Base-by-base conservation (phyloP, 805 yeast species). In the Lipomyces anomalus region DNA sequence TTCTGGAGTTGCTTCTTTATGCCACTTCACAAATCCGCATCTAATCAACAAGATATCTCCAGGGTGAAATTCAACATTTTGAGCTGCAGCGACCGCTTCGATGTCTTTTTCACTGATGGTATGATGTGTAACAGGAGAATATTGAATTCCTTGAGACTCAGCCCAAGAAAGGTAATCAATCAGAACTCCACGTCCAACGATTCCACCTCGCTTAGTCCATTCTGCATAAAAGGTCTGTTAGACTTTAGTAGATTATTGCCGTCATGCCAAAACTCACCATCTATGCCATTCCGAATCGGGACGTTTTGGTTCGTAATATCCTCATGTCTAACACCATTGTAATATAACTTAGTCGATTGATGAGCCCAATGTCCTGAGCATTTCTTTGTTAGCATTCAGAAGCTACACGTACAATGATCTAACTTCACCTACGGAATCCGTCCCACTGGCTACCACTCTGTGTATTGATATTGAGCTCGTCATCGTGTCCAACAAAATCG, bases 381-480 rank as follows among this genome's bases (percentile, higher is more conserved):
- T n/a, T n/a, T n/a, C n/a, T n/a, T n/a, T n/a, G n/a, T n/a, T n/a
- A n/a, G n/a, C n/a, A n/a, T n/a, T n/a, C n/a, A n/a, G n/a, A n/a
- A n/a, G n/a, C n/a, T n/a, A n/a, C n/a, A n/a, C n/a, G n/a, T n/a
- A n/a, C n/a, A n/a, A n/a, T n/a, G n/a, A n/a, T n/a, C n/a, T n/a
- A n/a, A n/a, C n/a, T n/a, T n/a, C n/a, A n/a, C n/a, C n/a, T n/a
- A n/a, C 65, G 50, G 39, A 63, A 52, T 7, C 67, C 67, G 42
- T 63, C 67, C 65, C 66, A 63, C 48, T 63, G 67, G 13, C 64
- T 59, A 22, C 63, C 55, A 21, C 53, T 54, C 46, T 63, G 67
- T 2, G 67, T 64, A 43, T 63, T 63, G 40, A 61, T 43, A 20
- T 30, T 34, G 42, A 53, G 52, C 38, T 57, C 64, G 42, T 62